Evolutionary conservation across 306 rosid genomes (phyloP).

Genomic region (Pterocarpus santalinus): DNA sequence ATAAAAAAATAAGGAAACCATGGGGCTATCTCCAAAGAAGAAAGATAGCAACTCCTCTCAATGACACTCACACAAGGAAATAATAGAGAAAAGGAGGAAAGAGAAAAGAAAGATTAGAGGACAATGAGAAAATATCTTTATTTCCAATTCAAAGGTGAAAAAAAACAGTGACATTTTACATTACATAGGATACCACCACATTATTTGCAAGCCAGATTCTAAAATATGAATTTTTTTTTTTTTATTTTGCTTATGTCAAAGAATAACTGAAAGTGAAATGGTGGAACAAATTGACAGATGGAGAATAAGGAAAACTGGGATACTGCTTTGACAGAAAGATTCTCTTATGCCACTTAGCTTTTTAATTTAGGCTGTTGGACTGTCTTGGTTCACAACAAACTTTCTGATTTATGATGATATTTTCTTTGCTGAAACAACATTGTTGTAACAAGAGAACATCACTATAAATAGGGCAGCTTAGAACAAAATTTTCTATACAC

Average conservation of each 20-base stretch:
- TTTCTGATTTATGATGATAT: neutral
- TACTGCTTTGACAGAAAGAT: constrained; percentile 11
- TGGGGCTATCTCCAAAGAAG: too few species aligned
- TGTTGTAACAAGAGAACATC: neutral
- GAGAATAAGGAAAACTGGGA: constrained; percentile 8
- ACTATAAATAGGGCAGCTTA: constrained; percentile 39
- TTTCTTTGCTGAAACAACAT: constrained; percentile 3
- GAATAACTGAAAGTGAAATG: constrained; percentile 9
- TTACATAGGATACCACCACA: constrained; percentile 17
- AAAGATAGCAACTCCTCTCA: too few species aligned
- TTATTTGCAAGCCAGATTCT: constrained; percentile 17
- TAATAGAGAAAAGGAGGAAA: too few species aligned
- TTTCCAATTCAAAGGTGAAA: too few species aligned
- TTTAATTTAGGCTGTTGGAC: neutral
- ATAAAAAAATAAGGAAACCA: too few species aligned
- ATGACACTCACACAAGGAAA: too few species aligned
- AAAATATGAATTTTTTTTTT: neutral
- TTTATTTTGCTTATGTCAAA: constrained; percentile 1
- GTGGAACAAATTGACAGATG: neutral
- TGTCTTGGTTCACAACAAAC: constrained; percentile 39
- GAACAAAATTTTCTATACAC: neutral
- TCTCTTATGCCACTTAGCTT: neutral
- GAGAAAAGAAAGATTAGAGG: too few species aligned
- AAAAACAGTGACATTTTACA: too few species aligned
- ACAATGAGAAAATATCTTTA: too few species aligned